These are phyloP conservation scores for Kingdonia uniflora DNA, from an alignment of 164 flowering plant genomes.

Conservation along the genomic window DNA sequence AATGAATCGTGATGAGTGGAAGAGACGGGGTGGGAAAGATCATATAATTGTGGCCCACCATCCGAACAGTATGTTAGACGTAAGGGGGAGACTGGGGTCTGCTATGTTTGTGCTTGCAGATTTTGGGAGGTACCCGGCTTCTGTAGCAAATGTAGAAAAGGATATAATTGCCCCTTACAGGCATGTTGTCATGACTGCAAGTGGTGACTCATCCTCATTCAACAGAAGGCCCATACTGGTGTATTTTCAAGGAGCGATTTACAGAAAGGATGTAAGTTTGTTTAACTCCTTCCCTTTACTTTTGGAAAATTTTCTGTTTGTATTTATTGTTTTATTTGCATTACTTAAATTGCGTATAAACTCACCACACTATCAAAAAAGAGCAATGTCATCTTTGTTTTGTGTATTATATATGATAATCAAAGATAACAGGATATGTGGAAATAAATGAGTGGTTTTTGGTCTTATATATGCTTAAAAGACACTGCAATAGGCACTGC, in stretches of 20 bases:
- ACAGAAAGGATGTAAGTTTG: slow-evolving; percentile 83
- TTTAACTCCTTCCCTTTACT: slow-evolving; percentile 3
- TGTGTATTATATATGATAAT: no score
- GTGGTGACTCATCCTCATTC: slow-evolving; percentile 36
- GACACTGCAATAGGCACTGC: no score
- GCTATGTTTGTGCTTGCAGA: slow-evolving; percentile 91
- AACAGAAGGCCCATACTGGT: slow-evolving; percentile 42
- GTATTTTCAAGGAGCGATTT: slow-evolving; percentile 86
- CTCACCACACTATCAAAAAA: no score
- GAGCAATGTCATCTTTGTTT: no score
- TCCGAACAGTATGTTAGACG: no score
- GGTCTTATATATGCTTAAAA: no score
- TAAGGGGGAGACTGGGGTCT: slow-evolving; percentile 54
- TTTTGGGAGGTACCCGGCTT: slow-evolving; percentile 72
- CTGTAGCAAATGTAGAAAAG: slow-evolving; percentile 62
- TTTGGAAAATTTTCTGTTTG: no score
- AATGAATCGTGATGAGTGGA: slow-evolving; percentile 60
- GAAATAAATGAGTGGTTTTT: no score
- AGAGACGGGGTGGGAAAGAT: slow-evolving; percentile 47
- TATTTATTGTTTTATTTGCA: no score
- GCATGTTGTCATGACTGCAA: slow-evolving; percentile 50
- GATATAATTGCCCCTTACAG: slow-evolving; percentile 87
- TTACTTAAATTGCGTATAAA: no score
- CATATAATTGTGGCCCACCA: slow-evolving; percentile 77
- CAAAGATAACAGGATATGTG: no score